Evolutionary conservation across 176 grass and related monocot genomes (phyloP).

Genomic region (Thalia dealbata): DNA sequence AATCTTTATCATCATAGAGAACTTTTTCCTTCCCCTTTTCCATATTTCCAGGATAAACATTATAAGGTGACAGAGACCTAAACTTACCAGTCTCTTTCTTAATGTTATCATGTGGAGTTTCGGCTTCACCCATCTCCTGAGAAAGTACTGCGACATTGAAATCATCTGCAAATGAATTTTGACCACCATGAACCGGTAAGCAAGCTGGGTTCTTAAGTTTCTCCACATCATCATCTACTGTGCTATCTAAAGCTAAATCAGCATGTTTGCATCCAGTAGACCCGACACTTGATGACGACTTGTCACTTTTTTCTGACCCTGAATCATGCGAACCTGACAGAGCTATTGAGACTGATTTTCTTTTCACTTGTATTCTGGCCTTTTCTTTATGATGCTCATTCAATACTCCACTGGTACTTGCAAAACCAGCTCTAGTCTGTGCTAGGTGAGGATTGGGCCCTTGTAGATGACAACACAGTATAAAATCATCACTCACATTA

Average conservation of each 20-base stretch:
- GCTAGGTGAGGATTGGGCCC: constrained; percentile 23
- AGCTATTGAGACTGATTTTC: constrained; percentile 20
- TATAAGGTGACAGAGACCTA: not conserved
- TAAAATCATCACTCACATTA: not conserved
- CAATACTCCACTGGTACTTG: constrained; percentile 8
- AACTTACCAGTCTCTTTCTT: constrained; percentile 20
- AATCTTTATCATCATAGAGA: constrained; percentile 30
- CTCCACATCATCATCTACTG: not conserved
- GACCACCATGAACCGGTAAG: not conserved
- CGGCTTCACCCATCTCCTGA: constrained; percentile 18
- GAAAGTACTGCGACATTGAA: not conserved
- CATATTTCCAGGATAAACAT: constrained; percentile 10
- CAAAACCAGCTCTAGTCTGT: constrained; percentile 25
- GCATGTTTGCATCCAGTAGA: not conserved
- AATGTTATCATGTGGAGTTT: constrained; percentile 14
- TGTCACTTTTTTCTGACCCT: constrained; percentile 14
- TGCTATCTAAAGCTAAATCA: constrained; percentile 7
- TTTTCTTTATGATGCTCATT: constrained; percentile 12
- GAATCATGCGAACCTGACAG: constrained; percentile 16
- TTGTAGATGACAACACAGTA: constrained; percentile 9
- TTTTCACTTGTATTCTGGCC: constrained; percentile 28
- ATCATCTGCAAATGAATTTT: constrained; percentile 7
- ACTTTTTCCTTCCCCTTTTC: constrained; percentile 79
- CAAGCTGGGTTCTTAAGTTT: constrained; percentile 5
- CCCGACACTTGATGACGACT: not conserved